Percentiles rank a stretch among this genome's conserved stretches.
Conservation (phyloP, 768 basidiomycete species). For the Coprinopsis strossmayeri region DNA sequence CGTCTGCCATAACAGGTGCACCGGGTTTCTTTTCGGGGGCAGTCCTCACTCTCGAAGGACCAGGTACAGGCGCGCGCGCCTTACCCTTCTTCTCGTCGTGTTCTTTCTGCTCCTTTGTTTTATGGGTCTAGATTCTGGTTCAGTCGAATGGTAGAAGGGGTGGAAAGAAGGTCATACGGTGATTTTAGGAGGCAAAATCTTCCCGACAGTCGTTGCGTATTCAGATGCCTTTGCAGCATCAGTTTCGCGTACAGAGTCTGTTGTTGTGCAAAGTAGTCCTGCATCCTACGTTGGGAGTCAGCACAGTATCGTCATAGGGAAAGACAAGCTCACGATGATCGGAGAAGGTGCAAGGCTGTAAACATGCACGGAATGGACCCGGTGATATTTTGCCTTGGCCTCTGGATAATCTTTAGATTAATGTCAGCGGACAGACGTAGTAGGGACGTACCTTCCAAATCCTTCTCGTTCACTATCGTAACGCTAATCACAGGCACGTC, state of each 20-base stretch:
- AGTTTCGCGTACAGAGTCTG: conserved; percentile 29
- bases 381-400: conserved; percentile 44
- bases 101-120: conserved; percentile 14
- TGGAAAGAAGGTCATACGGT: conserved; percentile 28
- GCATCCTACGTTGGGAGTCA: conserved; percentile 33
- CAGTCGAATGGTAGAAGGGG: background rate
- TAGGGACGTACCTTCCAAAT: conserved; percentile 50
- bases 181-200: conserved; percentile 31
- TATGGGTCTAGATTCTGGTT: background rate
- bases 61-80: conserved; percentile 29
- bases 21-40: conserved; percentile 11
- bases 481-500: conserved; percentile 43
- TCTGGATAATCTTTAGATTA: conserved; percentile 28
- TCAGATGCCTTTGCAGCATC: conserved; percentile 38
- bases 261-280: conserved; percentile 35
- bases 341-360: conserved; percentile 68
- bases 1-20: conserved; percentile 7
- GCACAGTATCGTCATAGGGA: background rate
- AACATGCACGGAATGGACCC: conserved; percentile 52
- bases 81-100: conserved; percentile 18
- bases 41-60: conserved; percentile 32
- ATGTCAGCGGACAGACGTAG: background rate
- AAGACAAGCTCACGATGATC: conserved; percentile 40
- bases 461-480: conserved; percentile 54
- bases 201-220: conserved; percentile 37